Evolutionary conservation across 2,329 filamentous ascomycete genomes (phyloP), one percentile per base, ranked within the genome.

Genomic region (Aspergillus ibericus): DNA sequence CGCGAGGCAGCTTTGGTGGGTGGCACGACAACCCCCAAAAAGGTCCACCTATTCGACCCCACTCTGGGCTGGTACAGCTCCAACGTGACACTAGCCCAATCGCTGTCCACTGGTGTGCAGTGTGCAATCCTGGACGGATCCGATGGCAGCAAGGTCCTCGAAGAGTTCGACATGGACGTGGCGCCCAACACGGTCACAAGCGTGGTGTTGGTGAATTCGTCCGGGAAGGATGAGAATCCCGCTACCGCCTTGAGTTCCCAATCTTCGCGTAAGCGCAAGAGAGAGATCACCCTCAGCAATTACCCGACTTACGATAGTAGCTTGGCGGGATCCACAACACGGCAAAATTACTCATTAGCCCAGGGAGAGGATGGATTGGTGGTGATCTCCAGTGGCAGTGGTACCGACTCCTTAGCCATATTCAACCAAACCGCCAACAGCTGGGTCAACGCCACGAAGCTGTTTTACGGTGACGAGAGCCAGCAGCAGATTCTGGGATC

Each of bases 301-400:
- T 96, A 91, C 86, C 92, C 93, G 1, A 69, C 81, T 3, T 97
- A 97, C 75, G 93, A 97, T 75, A 82, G 79, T 53, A 89, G 87
- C 0, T 75, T 88, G 42, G 93, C 90, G 0, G 90, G 93, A 0
- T 83, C 77, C 1, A 79, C 76, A 8, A 85, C 81, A 5, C 83
- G 92, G 63, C 81, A 80, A n/a, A 84, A 86, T 48, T 96, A 86
- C 69, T 88, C 90, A 0, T 73, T 96, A 15, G 90, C 92, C 0
- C 83, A 88, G 66, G 87, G 85, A 60, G 68, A 82, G 1, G 75
- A 76, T 58, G 90, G 89, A 3, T 77, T 88, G 63, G 85, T 93
- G 1, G 89, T 95, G 13, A 86, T 96, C 60, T 86, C 88, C n/a
- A 91, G 92, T 46, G 92, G 92, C 25, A 86, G 84, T 65, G 75